Conservation (phyloP, 164 flowering plant genomes). For the Dillenia turbinata region DNA sequence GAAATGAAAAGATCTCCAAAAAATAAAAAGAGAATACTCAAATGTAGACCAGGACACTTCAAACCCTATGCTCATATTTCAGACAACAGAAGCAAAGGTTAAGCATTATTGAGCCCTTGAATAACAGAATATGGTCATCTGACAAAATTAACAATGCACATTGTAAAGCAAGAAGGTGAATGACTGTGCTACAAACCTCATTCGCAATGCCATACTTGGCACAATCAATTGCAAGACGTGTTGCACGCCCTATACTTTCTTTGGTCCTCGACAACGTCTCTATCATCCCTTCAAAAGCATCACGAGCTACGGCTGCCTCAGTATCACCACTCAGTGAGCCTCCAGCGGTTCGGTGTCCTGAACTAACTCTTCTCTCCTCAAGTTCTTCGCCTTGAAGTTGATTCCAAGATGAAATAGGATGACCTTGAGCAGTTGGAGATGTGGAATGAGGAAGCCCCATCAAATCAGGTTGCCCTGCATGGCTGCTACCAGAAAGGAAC, state of each 20-base stretch:
- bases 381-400: conserved; percentile 51
- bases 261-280: conserved; percentile 97
- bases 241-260: conserved; percentile 99
- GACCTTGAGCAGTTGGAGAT: conserved; percentile 51
- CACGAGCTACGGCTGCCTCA: conserved; percentile 97
- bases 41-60: too few species aligned
- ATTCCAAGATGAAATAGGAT: conserved; percentile 28
- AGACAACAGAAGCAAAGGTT: too few species aligned
- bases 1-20: too few species aligned
- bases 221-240: conserved; percentile 98
- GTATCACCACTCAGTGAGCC: conserved; percentile 93
- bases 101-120: too few species aligned
- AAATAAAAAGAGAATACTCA: too few species aligned
- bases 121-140: too few species aligned
- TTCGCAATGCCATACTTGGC: conserved; percentile 94
- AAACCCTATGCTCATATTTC: too few species aligned
- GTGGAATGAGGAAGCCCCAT: conserved; percentile 29
- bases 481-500: conserved; percentile 31
- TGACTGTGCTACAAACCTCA: conserved; percentile 54
- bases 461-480: conserved; percentile 29
- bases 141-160: too few species aligned
- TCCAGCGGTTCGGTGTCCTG: conserved; percentile 45
- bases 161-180: not conserved
- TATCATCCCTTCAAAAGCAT: conserved; percentile 99
- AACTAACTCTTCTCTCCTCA: conserved; percentile 59